phyloP scores from a whole-genome alignment of 2,329 filamentous ascomycete genomes.

The Penicillium sp. region DNA sequence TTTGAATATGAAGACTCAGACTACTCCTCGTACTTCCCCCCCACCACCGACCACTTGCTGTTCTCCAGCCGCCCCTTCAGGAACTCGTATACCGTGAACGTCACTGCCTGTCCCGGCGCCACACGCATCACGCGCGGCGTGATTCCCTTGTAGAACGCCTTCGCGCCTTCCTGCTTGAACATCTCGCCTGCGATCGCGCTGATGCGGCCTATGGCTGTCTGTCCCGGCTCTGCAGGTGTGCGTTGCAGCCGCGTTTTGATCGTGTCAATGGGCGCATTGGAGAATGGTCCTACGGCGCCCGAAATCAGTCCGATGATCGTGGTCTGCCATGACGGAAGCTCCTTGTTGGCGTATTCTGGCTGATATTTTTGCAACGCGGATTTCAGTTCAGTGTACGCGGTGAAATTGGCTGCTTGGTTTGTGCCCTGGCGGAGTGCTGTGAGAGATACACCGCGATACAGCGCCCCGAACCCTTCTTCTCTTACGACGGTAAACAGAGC shows the following conservation, averaged over 20 bases:
- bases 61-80: constrained; percentile 69
- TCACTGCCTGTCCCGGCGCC: constrained; percentile 84
- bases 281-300: constrained; percentile 92
- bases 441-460: constrained; percentile 90
- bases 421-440: constrained; percentile 92
- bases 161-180: constrained; percentile 90
- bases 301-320: constrained; percentile 84
- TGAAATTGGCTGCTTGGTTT: constrained; percentile 99
- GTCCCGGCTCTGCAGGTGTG: constrained; percentile 75
- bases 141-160: constrained; percentile 98
- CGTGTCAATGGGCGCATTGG: constrained; percentile 96
- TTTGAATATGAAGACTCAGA: no score
- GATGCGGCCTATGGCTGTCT: constrained; percentile 77
- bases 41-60: constrained; percentile 57
- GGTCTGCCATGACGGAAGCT: constrained; percentile 84
- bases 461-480: constrained; percentile 81
- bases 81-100: constrained; percentile 72
- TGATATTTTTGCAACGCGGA: constrained; percentile 68
- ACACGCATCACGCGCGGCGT: constrained; percentile 97
- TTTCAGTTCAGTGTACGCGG: constrained; percentile 93
- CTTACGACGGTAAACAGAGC: constrained; percentile 80
- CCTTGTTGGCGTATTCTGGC: constrained; percentile 60
- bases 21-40: constrained; percentile 63
- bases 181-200: constrained; percentile 72
- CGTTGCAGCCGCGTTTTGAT: constrained; percentile 97